Evolutionary conservation across 2,329 filamentous ascomycete genomes (phyloP), one percentile per base, ranked within the genome.

Genomic region (Clarireedia monteithiana): DNA sequence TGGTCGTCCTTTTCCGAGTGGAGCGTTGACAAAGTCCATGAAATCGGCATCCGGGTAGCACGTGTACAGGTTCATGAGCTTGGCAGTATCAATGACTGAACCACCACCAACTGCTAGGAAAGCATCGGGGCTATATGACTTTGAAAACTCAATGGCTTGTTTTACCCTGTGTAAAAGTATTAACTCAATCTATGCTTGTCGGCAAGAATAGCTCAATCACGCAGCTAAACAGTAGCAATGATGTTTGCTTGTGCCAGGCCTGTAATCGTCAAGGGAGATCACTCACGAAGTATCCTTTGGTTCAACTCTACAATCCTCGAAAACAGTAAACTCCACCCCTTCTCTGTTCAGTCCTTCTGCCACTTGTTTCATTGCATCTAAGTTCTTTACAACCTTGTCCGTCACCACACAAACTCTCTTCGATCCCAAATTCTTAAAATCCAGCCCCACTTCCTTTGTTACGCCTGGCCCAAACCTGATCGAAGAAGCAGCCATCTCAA

Each of bases 391-490:
- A 26, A 84, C 95, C 52, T 75, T 72, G 69, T 99, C 94, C 15
- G 94, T 99, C 15, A 99, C 91, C 5, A 99, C 89, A 69, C 89
- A 89, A 57, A 99, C 92, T 46, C 84, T 85, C 75, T 89, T 88
- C 6, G 87, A 85, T 14, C 88, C 88, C 77, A 99, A 80, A 69
- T 99, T 97, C 73, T 84, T 86, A 64, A 97, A 85, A 72, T 99
- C 94, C 94, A 97, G 97, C 62, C 94, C 94, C 20, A 99, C 91
- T 72, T 99, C 94, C 71, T 90, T 89, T 24, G 94, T 99, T 56
- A 87, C 88, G 5, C 94, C 94, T 0, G 90, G 89, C 0, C 94
- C 94, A 66, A 97, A 99, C 12, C 94, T 84, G 67, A 99, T 96
- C 27, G 87, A 89, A 1, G 89, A 95, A 1, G 94, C 91, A 0